phyloP scores from a whole-genome alignment of 192 early-diverging fungal genomes.

The Rhizophagus clarus region DNA sequence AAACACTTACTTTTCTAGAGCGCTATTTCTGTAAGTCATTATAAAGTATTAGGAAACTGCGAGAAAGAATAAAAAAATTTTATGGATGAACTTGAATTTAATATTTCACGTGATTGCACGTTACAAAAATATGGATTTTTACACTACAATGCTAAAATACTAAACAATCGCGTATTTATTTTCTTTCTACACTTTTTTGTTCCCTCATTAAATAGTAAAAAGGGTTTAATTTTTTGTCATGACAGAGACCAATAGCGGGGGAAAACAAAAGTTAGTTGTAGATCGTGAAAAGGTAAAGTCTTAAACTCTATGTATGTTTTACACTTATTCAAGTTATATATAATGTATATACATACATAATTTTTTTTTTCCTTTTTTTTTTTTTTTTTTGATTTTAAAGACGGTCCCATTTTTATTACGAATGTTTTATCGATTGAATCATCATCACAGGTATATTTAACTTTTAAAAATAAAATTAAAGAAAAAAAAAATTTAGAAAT shows the following conservation, averaged over 20 bases:
- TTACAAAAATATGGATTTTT: no score
- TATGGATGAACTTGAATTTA: no score
- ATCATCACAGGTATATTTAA: conserved; percentile 47
- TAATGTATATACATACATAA: no score
- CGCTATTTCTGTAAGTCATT: background rate
- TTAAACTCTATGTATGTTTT: background rate
- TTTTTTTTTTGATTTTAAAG: conserved; percentile 26
- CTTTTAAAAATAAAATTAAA: background rate
- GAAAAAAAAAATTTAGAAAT: background rate
- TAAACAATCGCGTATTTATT: no score
- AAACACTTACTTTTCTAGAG: background rate
- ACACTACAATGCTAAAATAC: no score
- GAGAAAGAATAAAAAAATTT: no score
- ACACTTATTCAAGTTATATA: background rate
- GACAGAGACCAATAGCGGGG: background rate
- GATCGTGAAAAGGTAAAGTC: conserved; percentile 45
- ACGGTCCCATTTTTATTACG: conserved; percentile 61
- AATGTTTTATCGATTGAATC: conserved; percentile 44
- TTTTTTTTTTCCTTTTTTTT: no score
- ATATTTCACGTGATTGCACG: no score
- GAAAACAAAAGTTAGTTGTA: conserved; percentile 31
- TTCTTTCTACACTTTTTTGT: background rate
- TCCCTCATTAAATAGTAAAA: background rate
- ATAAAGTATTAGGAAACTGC: background rate
- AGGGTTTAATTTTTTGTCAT: background rate